phyloP scores from a whole-genome alignment of 176 grass and related monocot genomes.

The Oryza punctata region DNA sequence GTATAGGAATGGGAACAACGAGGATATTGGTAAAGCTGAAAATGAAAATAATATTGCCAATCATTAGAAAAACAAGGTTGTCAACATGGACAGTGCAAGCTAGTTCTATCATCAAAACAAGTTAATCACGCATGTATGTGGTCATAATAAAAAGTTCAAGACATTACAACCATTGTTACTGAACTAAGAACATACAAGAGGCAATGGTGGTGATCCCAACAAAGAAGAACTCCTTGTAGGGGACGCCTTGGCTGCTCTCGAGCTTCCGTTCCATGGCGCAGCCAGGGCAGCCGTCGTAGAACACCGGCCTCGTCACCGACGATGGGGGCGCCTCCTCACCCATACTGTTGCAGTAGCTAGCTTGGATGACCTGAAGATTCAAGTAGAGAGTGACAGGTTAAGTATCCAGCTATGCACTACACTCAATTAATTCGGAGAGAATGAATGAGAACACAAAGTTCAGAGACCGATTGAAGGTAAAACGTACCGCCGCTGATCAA shows the following conservation, averaged over 20 bases:
- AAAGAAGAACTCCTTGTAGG: slow-evolving; percentile 51
- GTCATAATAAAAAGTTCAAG: neutral
- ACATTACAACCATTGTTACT: neutral
- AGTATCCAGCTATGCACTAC: neutral
- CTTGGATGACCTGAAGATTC: neutral
- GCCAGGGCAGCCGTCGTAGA: slow-evolving; percentile 45
- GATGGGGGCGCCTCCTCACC: neutral
- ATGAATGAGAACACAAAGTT: neutral
- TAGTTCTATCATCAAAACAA: no score
- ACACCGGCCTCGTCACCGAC: slow-evolving; percentile 1
- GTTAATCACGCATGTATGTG: no score
- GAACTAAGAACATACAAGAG: neutral
- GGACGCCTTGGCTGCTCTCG: slow-evolving; percentile 32
- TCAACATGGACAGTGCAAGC: neutral
- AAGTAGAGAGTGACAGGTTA: neutral
- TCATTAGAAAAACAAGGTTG: neutral
- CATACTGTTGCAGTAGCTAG: neutral
- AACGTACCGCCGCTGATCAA: no score
- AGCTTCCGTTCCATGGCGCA: slow-evolving; percentile 43
- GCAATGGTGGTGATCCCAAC: slow-evolving; percentile 33
- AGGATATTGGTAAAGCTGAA: slow-evolving; percentile 70
- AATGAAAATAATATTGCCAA: neutral
- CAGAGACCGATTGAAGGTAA: neutral
- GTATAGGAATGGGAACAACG: slow-evolving; percentile 74
- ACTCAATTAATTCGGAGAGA: neutral